Evolutionary conservation across 1,139 yeast species (phyloP).

Genomic region (Yamadazyma songkhlaensis): DNA sequence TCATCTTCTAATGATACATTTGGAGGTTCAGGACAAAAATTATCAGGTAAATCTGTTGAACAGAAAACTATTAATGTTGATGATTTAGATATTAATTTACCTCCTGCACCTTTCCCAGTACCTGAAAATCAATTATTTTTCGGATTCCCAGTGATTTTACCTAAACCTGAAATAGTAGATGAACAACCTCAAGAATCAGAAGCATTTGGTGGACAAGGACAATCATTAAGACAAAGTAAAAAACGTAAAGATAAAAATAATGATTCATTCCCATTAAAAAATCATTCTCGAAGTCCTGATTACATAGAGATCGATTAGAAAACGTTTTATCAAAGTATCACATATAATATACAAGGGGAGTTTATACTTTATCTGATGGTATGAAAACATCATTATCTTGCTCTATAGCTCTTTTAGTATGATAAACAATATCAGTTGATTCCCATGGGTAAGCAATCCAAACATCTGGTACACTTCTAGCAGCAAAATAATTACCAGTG

Average conservation of each 20-base stretch:
- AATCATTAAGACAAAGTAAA: slow-evolving; percentile 67
- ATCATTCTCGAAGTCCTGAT: slow-evolving; percentile 66
- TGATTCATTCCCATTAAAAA: slow-evolving; percentile 39
- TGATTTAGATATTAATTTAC: slow-evolving; percentile 50
- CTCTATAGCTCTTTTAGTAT: slow-evolving; percentile 73
- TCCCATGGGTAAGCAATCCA: slow-evolving; percentile 99
- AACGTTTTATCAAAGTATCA: not conserved
- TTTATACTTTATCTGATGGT: slow-evolving; percentile 29
- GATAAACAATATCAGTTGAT: slow-evolving; percentile 83
- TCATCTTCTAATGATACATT: slow-evolving; percentile 39
- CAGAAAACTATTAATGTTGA: slow-evolving; percentile 23
- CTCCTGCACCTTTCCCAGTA: slow-evolving; percentile 68
- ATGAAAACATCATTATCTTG: slow-evolving; percentile 61
- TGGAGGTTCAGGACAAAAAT: slow-evolving; percentile 65
- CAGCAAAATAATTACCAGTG: slow-evolving; percentile 80
- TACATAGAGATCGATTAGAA: slow-evolving; percentile 72
- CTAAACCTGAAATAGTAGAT: slow-evolving; percentile 47
- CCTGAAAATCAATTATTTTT: slow-evolving; percentile 89
- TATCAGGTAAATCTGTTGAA: slow-evolving; percentile 59
- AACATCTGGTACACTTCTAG: slow-evolving; percentile 83
- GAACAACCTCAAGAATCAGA: slow-evolving; percentile 15
- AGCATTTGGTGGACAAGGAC: slow-evolving; percentile 62
- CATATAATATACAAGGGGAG: slow-evolving; percentile 3
- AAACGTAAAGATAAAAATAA: slow-evolving; percentile 65
- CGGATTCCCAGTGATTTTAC: slow-evolving; percentile 87